Percentiles rank a stretch among this genome's conserved stretches.
Evolutionary conservation across 768 basidiomycete genomes (phyloP).

Genomic region (Mycena kentingensis): DNA sequence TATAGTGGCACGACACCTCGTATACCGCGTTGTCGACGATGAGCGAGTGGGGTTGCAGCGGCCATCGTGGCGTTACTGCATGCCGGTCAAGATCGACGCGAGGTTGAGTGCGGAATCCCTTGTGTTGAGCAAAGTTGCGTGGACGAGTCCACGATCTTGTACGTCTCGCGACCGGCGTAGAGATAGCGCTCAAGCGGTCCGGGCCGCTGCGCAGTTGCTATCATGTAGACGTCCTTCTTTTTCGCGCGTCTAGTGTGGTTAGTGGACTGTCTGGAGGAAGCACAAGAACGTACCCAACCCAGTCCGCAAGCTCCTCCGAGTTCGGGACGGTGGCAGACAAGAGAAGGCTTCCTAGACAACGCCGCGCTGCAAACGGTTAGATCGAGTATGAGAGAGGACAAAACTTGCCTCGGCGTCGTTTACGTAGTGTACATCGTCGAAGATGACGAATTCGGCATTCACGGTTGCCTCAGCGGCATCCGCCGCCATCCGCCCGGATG

Average conservation of each 20-base stretch:
- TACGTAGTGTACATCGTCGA: slow-evolving; percentile 99
- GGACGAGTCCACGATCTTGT: slow-evolving; percentile 88
- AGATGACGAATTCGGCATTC: slow-evolving; percentile 99
- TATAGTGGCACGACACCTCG: slow-evolving; percentile 70
- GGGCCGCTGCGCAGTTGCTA: slow-evolving; percentile 92
- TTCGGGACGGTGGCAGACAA: slow-evolving; percentile 98
- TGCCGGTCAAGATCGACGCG: slow-evolving; percentile 58
- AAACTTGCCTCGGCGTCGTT: slow-evolving; percentile 90
- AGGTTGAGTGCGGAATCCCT: not conserved
- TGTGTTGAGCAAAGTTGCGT: slow-evolving; percentile 41
- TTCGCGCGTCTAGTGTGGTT: slow-evolving; percentile 78
- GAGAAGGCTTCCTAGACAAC: slow-evolving; percentile 99
- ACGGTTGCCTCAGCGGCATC: too few species aligned
- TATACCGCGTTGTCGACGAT: slow-evolving; percentile 58
- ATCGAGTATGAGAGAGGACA: not conserved
- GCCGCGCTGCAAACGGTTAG: slow-evolving; percentile 64
- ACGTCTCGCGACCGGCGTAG: slow-evolving; percentile 89
- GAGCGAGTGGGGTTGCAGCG: slow-evolving; percentile 53
- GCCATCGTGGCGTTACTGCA: slow-evolving; percentile 77
- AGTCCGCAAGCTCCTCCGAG: slow-evolving; percentile 96
- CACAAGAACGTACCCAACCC: slow-evolving; percentile 82
- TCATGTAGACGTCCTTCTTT: slow-evolving; percentile 99
- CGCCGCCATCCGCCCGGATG: too few species aligned
- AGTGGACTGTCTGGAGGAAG: slow-evolving; percentile 4
- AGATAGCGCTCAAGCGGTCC: slow-evolving; percentile 97